Conservation (phyloP, 2,329 filamentous ascomycete species). For the Alternaria ventricosa region DNA sequence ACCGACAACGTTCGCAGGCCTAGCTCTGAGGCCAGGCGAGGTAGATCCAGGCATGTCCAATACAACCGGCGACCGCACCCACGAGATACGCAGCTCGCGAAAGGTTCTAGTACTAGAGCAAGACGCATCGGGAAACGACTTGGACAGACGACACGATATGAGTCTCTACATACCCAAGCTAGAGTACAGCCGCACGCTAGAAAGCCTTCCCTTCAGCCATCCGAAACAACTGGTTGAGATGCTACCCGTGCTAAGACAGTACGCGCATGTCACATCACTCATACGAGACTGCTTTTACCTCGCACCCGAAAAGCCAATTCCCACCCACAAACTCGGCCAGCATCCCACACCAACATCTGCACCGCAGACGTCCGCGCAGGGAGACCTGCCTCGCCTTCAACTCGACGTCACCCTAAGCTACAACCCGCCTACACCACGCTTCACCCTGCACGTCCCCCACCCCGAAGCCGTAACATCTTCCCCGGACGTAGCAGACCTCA, state of each 20-base stretch:
- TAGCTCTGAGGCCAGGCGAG: constrained; percentile 57
- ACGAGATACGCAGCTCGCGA: constrained; percentile 61
- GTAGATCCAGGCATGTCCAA: constrained; percentile 62
- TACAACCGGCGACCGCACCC: constrained; percentile 39
- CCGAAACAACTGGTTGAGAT: constrained; percentile 77
- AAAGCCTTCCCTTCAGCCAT: constrained; percentile 76
- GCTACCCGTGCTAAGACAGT: constrained; percentile 75
- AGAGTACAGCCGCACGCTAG: constrained; percentile 72
- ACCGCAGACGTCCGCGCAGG: background rate
- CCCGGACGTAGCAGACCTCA: constrained; percentile 8
- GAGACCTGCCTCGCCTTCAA: constrained; percentile 14
- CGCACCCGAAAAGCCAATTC: constrained; percentile 39
- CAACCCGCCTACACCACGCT: constrained; percentile 41
- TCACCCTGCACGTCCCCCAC: constrained; percentile 39
- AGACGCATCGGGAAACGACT: constrained; percentile 27
- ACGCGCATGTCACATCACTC: constrained; percentile 71
- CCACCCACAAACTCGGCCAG: constrained; percentile 12
- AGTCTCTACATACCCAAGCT: constrained; percentile 74
- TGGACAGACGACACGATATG: constrained; percentile 56
- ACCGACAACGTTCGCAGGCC: constrained; percentile 54
- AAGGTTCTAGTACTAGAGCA: constrained; percentile 51
- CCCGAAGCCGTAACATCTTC: constrained; percentile 16
- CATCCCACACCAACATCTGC: constrained; percentile 23
- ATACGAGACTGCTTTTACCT: constrained; percentile 65
- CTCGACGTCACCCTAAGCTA: constrained; percentile 43